Evolutionary conservation across 345 rosid genomes (phyloP).

Genomic region (Linum usitatissimum): DNA sequence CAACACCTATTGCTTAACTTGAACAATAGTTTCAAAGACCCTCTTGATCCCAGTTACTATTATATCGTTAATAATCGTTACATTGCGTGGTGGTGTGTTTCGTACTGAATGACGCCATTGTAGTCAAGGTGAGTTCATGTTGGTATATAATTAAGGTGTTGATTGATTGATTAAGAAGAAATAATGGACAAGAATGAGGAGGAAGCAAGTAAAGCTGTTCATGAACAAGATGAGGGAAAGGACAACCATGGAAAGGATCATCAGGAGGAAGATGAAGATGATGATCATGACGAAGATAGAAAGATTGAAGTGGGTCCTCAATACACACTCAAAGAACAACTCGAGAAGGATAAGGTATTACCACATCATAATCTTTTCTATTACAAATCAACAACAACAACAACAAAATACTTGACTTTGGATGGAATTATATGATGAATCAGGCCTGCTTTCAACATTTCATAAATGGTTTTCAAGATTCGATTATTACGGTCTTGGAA

Average conservation of each 20-base stretch:
- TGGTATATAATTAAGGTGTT: background rate
- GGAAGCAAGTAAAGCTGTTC: background rate
- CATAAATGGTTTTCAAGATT: too few relatives aligned
- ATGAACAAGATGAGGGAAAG: background rate
- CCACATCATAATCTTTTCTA: background rate
- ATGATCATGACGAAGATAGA: slow-evolving; percentile 35
- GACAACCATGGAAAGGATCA: background rate
- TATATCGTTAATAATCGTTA: too few relatives aligned
- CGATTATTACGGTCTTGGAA: too few relatives aligned
- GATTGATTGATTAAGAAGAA: background rate
- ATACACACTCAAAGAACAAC: slow-evolving; percentile 49
- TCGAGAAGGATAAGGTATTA: slow-evolving; percentile 60
- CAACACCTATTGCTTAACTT: too few relatives aligned
- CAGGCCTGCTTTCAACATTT: too few relatives aligned
- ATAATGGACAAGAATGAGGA: background rate
- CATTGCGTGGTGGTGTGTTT: too few relatives aligned
- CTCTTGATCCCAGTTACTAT: too few relatives aligned
- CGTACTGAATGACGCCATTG: too few relatives aligned
- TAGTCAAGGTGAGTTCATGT: background rate
- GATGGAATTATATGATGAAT: too few relatives aligned
- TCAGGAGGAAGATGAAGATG: slow-evolving; percentile 28
- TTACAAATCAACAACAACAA: too few relatives aligned
- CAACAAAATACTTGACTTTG: too few relatives aligned
- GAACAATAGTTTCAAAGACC: too few relatives aligned
- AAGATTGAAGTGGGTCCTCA: slow-evolving; percentile 57